Evolutionary conservation across 1,284 basidiomycete genomes (phyloP).

Genomic region (Thecaphora thlaspeos): DNA sequence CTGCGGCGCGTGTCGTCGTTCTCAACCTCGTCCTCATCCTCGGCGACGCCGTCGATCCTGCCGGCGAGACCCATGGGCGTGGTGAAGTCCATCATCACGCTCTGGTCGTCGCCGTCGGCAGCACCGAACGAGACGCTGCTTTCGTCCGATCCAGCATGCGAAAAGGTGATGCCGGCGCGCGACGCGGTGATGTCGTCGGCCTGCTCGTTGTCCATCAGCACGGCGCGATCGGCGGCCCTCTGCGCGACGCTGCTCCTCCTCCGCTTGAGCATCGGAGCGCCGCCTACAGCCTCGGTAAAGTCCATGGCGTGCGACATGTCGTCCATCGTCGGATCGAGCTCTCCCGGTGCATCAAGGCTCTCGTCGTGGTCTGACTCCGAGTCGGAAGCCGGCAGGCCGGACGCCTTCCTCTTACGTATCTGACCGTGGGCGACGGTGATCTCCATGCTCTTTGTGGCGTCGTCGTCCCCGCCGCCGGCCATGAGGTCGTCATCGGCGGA

Average conservation of each 20-base stretch:
- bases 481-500: constrained; percentile 11
- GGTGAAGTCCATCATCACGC: constrained; percentile 1
- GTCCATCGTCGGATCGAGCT: not conserved
- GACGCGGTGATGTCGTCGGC: not conserved
- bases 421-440: constrained; percentile 32
- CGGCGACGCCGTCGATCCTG: not conserved
- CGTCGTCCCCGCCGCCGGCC: constrained; percentile 11
- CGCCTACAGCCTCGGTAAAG: constrained; percentile 19
- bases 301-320: constrained; percentile 18
- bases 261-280: constrained; percentile 22
- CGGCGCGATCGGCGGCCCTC: not conserved
- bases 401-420: constrained; percentile 13
- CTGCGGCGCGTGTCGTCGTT: not conserved
- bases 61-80: not conserved
- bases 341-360: not conserved
- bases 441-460: constrained; percentile 27
- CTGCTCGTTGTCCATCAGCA: not conserved
- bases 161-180: not conserved
- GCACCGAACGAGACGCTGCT: not conserved
- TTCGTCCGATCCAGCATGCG: not conserved
- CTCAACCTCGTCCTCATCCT: no score
- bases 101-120: constrained; percentile 1
- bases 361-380: not conserved
- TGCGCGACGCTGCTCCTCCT: constrained; percentile 20
- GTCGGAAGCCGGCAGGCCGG: not conserved